Base-by-base conservation (phyloP, 306 rosid genomes). In the Lathyrus oleraceus region DNA sequence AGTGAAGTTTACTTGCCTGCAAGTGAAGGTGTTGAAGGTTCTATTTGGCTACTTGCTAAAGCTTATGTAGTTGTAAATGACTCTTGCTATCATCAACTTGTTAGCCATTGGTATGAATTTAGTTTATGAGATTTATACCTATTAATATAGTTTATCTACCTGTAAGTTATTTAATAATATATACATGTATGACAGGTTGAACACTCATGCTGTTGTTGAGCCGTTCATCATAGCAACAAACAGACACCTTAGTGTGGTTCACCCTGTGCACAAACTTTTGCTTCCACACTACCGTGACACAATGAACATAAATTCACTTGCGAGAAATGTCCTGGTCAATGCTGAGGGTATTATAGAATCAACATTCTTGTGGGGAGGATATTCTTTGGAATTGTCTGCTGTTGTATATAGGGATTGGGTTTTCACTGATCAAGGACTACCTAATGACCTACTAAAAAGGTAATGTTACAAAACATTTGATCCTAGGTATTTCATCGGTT, bases 201-300 rank as follows among this genome's bases (percentile, higher is more conserved):
- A 88, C 60, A 91, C 97, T 65, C 97, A 91, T 32, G 92, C 92
- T n/a, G 90, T 72, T 62, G 84, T 87, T 76, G 96, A 89, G 67
- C 96, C 96, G 17, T 86, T 81, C 44, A n/a, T 81, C 64, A 81
- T 81, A 10, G 81, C 78, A 53, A 81, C 85, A 25, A 76, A 76
- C 30, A 81, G 81, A 16, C 76, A 81, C 10, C 81, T 76, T 8
- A 81, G 81, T 72, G 81, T 62, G 38, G 76, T 81, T 67, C 85
- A 81, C 39, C 85, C 81, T 10, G 8, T 81, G 25, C 39, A 81
- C 53, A 81, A 81, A 28, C 78, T 81, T 52, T 42, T 81, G 8
- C 71, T 51, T 67, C 81, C 85, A 36, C 85, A 81, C 47, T 76
- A 71, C 11, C 81, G 81, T 11, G 85, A 81, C 53, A 81, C 85